phyloP scores from a whole-genome alignment of 1,284 basidiomycete genomes.

The Ustilago shanxiensis region DNA sequence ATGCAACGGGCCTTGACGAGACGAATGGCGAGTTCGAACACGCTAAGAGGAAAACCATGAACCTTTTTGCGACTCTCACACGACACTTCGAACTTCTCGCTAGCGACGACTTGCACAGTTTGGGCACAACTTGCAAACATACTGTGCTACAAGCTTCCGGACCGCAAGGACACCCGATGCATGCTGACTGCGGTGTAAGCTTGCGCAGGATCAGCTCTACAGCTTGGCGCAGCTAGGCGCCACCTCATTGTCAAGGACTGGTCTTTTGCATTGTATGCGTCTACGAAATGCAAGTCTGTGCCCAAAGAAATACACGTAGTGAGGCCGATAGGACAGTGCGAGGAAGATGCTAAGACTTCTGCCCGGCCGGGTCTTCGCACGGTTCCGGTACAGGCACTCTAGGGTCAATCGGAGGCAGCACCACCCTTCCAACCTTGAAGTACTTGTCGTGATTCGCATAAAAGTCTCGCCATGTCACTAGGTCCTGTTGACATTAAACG shows the following conservation, averaged over 20 bases:
- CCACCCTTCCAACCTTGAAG: conserved; percentile 58
- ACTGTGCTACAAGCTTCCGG: not conserved
- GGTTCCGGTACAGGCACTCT: conserved; percentile 54
- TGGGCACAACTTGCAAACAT: too few relatives aligned
- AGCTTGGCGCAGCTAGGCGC: not conserved
- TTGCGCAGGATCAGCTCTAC: not conserved
- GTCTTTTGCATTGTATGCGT: not conserved
- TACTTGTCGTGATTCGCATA: conserved; percentile 62
- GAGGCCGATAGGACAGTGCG: not conserved
- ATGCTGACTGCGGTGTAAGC: not conserved
- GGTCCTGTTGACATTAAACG: conserved; percentile 29
- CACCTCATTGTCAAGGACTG: not conserved
- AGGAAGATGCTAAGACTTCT: conserved; percentile 6
- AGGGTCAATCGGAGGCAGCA: conserved; percentile 54
- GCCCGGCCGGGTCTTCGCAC: conserved; percentile 42
- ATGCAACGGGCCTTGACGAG: not conserved
- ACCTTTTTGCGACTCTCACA: not conserved
- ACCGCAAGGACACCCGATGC: not conserved
- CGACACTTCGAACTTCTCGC: not conserved
- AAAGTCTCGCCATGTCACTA: conserved; percentile 61
- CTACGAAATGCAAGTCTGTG: not conserved
- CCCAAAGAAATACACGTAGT: not conserved
- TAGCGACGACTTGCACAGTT: not conserved
- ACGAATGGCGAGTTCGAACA: not conserved
- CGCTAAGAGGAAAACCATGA: not conserved